Evolutionary conservation across 495 filamentous ascomycete species (phyloP).

Genomic region (Penicillium maclennaniae): DNA sequence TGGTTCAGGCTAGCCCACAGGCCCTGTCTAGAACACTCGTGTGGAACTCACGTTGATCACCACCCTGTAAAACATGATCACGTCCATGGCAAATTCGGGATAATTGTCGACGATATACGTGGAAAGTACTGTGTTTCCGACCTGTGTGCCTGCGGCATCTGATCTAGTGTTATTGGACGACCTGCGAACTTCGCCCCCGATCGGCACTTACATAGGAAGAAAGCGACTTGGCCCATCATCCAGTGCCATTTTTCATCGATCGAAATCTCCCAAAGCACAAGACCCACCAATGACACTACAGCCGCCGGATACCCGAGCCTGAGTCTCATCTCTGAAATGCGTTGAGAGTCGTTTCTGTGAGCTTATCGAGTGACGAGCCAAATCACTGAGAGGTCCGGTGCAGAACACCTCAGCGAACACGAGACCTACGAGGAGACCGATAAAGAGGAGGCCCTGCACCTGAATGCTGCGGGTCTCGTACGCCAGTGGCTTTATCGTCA

Average conservation of each 20-base stretch:
- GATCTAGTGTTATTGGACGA: background rate
- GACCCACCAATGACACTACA: constrained; percentile 33
- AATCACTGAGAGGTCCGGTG: too few species aligned
- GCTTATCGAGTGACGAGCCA: constrained; percentile 23
- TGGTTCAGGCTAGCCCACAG: background rate
- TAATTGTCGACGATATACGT: background rate
- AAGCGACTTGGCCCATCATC: constrained; percentile 20
- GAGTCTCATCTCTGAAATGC: constrained; percentile 47
- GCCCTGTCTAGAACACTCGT: background rate
- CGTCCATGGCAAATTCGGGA: constrained; percentile 4
- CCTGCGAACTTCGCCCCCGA: too few species aligned
- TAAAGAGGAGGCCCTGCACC: too few species aligned
- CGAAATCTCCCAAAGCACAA: constrained; percentile 48
- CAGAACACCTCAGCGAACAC: too few species aligned
- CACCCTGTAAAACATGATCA: constrained; percentile 52
- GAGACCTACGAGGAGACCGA: too few species aligned
- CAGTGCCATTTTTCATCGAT: constrained; percentile 47
- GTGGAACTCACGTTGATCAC: constrained; percentile 39
- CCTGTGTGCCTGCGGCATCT: background rate
- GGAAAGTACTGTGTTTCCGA: background rate
- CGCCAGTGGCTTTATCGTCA: too few species aligned
- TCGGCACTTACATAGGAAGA: too few species aligned
- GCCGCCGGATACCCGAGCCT: constrained; percentile 48
- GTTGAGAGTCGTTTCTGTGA: constrained; percentile 34
- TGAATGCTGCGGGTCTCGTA: too few species aligned